Conservation (phyloP, 495 filamentous ascomycete genomes). For the Corynascus novoguineensis region DNA sequence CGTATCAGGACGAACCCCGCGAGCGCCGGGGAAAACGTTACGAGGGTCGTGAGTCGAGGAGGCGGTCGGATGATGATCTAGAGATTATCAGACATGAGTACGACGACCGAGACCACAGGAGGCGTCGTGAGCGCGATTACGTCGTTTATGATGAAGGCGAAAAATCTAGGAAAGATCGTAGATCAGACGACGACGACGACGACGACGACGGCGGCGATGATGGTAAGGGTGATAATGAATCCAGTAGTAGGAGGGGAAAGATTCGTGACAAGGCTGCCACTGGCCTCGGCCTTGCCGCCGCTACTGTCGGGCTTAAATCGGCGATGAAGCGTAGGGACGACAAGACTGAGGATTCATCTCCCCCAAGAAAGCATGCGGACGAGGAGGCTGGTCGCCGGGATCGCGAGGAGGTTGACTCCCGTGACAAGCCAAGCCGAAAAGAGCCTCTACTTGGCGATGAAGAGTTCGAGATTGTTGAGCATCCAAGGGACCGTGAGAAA, state of each 20-base stretch:
- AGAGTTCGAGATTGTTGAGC: conserved; percentile 36
- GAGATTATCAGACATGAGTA: conserved; percentile 21
- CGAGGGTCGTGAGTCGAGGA: conserved; percentile 30
- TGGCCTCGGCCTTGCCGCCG: conserved; percentile 36
- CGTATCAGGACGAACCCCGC: conserved; percentile 35
- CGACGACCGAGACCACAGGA: conserved; percentile 22
- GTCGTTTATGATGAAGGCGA: conserved; percentile 20
- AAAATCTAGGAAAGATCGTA: conserved; percentile 22
- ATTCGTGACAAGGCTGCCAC: conserved; percentile 34
- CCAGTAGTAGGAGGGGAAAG: conserved; percentile 25
- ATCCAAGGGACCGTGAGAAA: conserved; percentile 23
- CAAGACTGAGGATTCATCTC: conserved; percentile 27
- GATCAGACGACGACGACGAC: conserved; percentile 24
- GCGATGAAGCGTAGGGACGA: conserved; percentile 31
- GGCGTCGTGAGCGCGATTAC: conserved; percentile 21
- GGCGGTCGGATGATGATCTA: conserved; percentile 35
- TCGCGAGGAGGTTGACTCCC: conserved; percentile 10
- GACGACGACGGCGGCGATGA: no score
- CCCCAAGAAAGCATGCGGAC: conserved; percentile 20
- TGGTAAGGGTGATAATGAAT: no score
- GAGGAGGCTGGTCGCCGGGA: conserved; percentile 19
- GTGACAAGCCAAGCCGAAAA: conserved; percentile 19
- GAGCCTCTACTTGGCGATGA: conserved; percentile 32
- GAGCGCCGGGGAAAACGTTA: conserved; percentile 27
- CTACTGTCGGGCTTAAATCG: conserved; percentile 32